These are phyloP conservation scores for Phytophthora foliorum DNA, from an alignment of 352 stramenopile genomes.

Conservation along the genomic window DNA sequence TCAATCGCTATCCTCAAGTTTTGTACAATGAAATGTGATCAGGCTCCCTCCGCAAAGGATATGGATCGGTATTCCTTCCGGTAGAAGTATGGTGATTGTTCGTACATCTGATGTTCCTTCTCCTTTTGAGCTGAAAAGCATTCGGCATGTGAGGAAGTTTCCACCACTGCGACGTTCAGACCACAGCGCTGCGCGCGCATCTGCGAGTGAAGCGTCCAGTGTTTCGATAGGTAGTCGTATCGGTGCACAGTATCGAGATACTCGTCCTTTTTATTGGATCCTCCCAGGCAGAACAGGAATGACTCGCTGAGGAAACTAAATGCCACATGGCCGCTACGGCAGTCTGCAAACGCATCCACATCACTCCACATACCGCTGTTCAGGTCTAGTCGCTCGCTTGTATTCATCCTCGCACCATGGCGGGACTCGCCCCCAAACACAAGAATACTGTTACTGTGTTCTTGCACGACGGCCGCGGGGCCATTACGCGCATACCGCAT, in stretches of 20 bases:
- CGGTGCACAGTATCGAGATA: constrained; percentile 75
- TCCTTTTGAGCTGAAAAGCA: constrained; percentile 54
- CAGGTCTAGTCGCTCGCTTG: constrained; percentile 64
- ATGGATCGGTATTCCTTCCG: constrained; percentile 3
- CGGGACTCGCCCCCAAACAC: constrained; percentile 77
- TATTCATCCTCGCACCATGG: constrained; percentile 72
- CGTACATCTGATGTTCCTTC: constrained; percentile 18
- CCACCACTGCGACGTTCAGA: constrained; percentile 66
- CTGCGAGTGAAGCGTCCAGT: constrained; percentile 68
- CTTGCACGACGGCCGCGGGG: constrained; percentile 57
- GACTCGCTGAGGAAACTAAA: constrained; percentile 69
- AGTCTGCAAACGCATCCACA: constrained; percentile 66
- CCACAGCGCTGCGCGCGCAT: constrained; percentile 74
- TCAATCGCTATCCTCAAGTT: background rate
- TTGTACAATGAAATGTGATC: constrained; percentile 5
- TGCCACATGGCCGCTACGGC: constrained; percentile 70
- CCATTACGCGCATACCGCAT: constrained; percentile 79
- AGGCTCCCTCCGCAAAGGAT: constrained; percentile 14
- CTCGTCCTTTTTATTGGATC: constrained; percentile 85
- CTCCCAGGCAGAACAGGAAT: constrained; percentile 76
- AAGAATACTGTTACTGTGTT: constrained; percentile 59
- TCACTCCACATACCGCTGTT: constrained; percentile 55
- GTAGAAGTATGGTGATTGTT: constrained; percentile 6
- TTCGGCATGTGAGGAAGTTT: constrained; percentile 42
- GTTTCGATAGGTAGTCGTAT: constrained; percentile 70